Evolutionary conservation across 2,329 filamentous ascomycete genomes (phyloP), one percentile per base, ranked within the genome.

Genomic region (Dichotomopilus funicola): DNA sequence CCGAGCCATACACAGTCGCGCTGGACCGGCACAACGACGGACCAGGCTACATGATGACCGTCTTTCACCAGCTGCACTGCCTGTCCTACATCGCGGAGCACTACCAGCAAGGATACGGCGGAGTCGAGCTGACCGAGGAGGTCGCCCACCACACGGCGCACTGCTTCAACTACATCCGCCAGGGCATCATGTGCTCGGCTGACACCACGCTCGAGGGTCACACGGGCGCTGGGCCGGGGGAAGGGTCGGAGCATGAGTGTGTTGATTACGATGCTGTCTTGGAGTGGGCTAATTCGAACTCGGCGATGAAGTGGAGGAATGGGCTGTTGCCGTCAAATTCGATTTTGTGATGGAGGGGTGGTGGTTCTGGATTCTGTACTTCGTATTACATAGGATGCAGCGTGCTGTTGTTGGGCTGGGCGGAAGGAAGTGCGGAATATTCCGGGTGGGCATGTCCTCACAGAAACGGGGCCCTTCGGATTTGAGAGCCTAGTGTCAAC

Each of bases 31-130:
- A 63, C 13, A 51, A 58, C 1, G 66, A 71, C 52, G 70, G 70
- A 9, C 69, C 70, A 0, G 69, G 67, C 6, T 72, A 69, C 57
- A 71, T 73, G 68, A 66, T 69, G 62, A 63, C 69, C 31, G 70
- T 70, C 12, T 73, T 72, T 62, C 71, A 72, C 60, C 71, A 73
- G 53, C 65, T 73, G 0, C 70, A 73, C 54, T 73, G 71, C 56
- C 61, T 72, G 12, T 72, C 69, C 9, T 72, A 70, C 50, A 41
- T 69, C 49, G 66, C 68, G 12, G 63, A 65, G 60, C 67, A 67
- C 53, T 70, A 66, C 59, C 68, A 70, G 52, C 63, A 63, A n/a
- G 70, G 70, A 6, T 73, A 70, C 61, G 67, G 56, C 37, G 67
- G 67, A 5, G 55, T 64, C 31, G 59, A 66, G 41, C 49, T 71